Base-by-base conservation (phyloP, 2,329 filamentous ascomycete genomes). In the Colletotrichum sp. region DNA sequence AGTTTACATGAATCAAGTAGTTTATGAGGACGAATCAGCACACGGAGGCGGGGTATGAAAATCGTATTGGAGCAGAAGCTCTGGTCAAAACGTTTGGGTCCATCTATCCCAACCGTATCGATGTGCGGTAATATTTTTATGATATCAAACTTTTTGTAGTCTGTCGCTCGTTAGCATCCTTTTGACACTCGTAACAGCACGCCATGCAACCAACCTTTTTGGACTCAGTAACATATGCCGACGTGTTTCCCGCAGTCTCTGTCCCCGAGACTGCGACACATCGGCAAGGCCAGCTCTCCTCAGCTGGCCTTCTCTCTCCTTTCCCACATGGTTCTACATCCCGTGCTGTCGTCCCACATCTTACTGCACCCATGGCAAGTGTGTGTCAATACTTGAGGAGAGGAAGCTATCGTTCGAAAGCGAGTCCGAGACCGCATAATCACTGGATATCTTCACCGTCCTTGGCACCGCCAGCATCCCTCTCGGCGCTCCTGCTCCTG, bases 401-500 rank as follows among this genome's bases (percentile, higher is more conserved):
- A 6, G 3, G 6, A 49, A 4, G 44, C 44, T 52, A 24, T 52
- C 10, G 44, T 52, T 21, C 12, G n/a, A 13, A 8, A 52, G n/a
- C 4, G n/a, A 52, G 2, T 52, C 12, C 44, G 9, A 39, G 13
- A 16, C 6, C n/a, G 28, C n/a, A 3, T 18, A 26, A 59, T 76
- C 55, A 69, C 65, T 73, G 49, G 21, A 65, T 55, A 21, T 73
- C 44, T 21, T 52, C 77, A 5, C n/a, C 71, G 18, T 75, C 75
- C 44, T 63, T 75, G 16, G 36, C 62, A 26, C 28, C 69, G 0
- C 57, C 62, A 2, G 44, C 72, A 2, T 71, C 72, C 49, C 68
- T 76, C 21, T 77, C 77, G 28, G 21, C 76, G 64, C 76, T 76
- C 24, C 75, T 84, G 69, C 86, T 88, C 62, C 90, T 86, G 78